Conservation (phyloP, 2,329 filamentous ascomycete genomes). For the Ceratocystis albifundus region DNA sequence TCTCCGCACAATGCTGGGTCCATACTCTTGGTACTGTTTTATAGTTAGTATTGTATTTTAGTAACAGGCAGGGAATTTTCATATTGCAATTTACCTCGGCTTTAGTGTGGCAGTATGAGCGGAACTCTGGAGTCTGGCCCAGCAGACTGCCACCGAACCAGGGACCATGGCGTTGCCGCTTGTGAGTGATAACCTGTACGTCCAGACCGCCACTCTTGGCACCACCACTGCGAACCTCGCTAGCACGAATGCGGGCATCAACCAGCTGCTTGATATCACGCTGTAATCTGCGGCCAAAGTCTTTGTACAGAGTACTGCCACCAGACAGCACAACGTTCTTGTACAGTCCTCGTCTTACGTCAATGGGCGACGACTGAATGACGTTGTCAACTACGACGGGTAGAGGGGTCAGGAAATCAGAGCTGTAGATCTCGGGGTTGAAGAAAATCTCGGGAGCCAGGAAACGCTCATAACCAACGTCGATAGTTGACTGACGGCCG, state of each 20-base stretch:
- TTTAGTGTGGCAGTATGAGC: slow-evolving; percentile 96
- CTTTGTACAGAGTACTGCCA: slow-evolving; percentile 94
- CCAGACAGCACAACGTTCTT: slow-evolving; percentile 99
- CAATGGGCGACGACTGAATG: slow-evolving; percentile 94
- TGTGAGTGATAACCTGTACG: slow-evolving; percentile 94
- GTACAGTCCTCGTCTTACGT: slow-evolving; percentile 91
- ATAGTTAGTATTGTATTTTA: slow-evolving; percentile 25
- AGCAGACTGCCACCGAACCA: slow-evolving; percentile 97
- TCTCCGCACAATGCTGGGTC: slow-evolving; percentile 85
- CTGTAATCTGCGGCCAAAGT: slow-evolving; percentile 91
- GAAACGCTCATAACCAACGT: slow-evolving; percentile 96
- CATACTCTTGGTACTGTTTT: slow-evolving; percentile 78
- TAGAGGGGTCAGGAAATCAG: slow-evolving; percentile 91
- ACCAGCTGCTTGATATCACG: slow-evolving; percentile 94
- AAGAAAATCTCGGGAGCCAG: slow-evolving; percentile 98
- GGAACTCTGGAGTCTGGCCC: slow-evolving; percentile 95
- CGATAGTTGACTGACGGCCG: slow-evolving; percentile 71
- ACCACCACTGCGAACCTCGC: slow-evolving; percentile 81
- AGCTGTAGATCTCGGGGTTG: slow-evolving; percentile 99
- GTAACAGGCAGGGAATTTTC: not conserved
- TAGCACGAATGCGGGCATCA: slow-evolving; percentile 82
- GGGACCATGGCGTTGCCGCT: slow-evolving; percentile 89
- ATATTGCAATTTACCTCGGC: slow-evolving; percentile 42
- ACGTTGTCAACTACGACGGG: slow-evolving; percentile 91
- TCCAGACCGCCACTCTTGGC: slow-evolving; percentile 89